These are phyloP conservation scores for Pontederia crassipes DNA, from an alignment of 176 grass and related monocot genomes.

Conservation along the genomic window DNA sequence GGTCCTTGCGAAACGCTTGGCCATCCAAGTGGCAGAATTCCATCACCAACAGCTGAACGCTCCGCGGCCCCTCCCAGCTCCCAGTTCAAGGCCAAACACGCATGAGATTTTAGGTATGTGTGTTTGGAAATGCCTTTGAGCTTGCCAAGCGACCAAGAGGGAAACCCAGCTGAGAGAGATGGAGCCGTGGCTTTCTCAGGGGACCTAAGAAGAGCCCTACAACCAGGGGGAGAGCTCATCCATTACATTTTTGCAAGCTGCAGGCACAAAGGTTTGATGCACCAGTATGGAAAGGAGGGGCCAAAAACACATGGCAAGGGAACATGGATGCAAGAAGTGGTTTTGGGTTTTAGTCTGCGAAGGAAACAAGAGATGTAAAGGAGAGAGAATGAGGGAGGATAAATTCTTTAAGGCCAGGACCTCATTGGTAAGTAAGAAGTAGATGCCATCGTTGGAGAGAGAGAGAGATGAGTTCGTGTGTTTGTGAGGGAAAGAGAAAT, in stretches of 20 bases:
- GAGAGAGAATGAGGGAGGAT: not conserved
- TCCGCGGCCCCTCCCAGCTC: not conserved
- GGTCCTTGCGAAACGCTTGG: conserved; percentile 10
- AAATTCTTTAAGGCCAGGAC: not conserved
- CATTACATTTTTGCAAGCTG: conserved; percentile 5
- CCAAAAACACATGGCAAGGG: not conserved
- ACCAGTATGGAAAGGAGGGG: no score
- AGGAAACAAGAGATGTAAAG: not conserved
- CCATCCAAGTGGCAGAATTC: conserved; percentile 21
- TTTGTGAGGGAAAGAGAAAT: not conserved
- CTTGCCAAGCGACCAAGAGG: no score
- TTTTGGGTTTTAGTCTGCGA: conserved; percentile 2
- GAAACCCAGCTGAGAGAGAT: no score
- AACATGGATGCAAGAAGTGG: not conserved
- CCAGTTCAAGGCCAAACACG: not conserved
- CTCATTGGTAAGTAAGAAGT: not conserved
- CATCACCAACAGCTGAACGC: conserved; percentile 1
- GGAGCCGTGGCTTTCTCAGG: no score
- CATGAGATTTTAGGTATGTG: no score
- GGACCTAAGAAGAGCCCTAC: not conserved
- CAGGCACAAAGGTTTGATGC: not conserved
- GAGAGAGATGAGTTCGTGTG: not conserved
- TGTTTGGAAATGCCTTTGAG: no score
- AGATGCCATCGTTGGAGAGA: conserved; percentile 2
- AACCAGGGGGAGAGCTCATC: not conserved